Evolutionary conservation across 495 filamentous ascomycete species (phyloP).

Genomic region (Neurospora intermedia): DNA sequence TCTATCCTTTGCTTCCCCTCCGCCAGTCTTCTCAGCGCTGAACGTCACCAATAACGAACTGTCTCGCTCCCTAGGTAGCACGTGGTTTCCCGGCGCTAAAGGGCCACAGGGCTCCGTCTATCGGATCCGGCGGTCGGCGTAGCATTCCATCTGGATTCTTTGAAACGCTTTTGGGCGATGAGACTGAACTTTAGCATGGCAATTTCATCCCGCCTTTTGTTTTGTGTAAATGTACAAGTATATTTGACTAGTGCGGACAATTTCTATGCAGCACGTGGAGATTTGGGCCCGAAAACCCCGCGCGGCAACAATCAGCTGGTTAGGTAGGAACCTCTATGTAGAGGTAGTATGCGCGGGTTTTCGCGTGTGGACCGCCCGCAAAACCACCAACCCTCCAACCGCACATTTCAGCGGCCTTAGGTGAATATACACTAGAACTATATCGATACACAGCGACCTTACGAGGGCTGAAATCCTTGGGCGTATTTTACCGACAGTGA

Average conservation of each 20-base stretch:
- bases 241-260: background rate
- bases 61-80: background rate
- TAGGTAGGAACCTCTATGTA: no score
- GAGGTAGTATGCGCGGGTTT: no score
- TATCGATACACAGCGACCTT: background rate
- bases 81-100: background rate
- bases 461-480: background rate
- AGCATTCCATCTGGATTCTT: background rate
- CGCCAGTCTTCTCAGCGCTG: background rate
- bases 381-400: no score
- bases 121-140: background rate
- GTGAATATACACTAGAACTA: background rate
- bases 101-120: background rate
- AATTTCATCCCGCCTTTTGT: background rate
- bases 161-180: background rate
- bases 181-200: background rate
- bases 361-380: no score
- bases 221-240: background rate
- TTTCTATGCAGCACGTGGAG: no score
- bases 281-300: no score
- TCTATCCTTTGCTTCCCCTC: background rate
- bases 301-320: no score
- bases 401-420: no score
- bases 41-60: background rate
- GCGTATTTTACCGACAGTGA: background rate